These are phyloP conservation scores for Casaregolazyma lundiana DNA, from an alignment of 1,139 yeast species.

Conservation along the genomic window DNA sequence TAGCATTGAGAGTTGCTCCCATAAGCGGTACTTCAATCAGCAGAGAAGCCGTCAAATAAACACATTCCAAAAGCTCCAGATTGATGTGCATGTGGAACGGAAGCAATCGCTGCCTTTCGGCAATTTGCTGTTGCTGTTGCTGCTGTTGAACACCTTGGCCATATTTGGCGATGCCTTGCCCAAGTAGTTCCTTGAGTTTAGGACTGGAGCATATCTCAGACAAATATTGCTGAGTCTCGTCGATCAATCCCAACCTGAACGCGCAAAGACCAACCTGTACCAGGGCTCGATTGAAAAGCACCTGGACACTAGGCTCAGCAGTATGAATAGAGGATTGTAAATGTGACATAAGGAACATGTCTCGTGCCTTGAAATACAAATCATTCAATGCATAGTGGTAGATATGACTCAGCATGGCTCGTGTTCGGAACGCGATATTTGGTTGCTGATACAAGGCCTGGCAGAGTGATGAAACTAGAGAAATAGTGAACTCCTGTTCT, in stretches of 20 bases:
- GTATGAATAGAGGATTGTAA: constrained; percentile 76
- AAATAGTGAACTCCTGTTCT: constrained; percentile 41
- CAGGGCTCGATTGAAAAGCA: constrained; percentile 88
- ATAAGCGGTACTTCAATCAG: constrained; percentile 88
- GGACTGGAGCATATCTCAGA: constrained; percentile 85
- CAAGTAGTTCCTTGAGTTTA: constrained; percentile 86
- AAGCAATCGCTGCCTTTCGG: constrained; percentile 74
- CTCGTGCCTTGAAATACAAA: constrained; percentile 79
- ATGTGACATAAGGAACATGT: constrained; percentile 79
- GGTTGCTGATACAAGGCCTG: constrained; percentile 61
- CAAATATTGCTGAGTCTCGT: constrained; percentile 82
- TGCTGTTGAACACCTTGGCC: constrained; percentile 34
- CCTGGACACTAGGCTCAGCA: constrained; percentile 83
- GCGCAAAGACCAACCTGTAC: constrained; percentile 96
- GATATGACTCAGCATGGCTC: constrained; percentile 79
- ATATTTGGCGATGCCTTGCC: constrained; percentile 82
- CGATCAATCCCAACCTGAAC: constrained; percentile 81
- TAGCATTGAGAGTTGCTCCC: constrained; percentile 49
- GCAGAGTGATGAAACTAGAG: constrained; percentile 61
- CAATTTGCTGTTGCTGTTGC: constrained; percentile 25
- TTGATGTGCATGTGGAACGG: constrained; percentile 99
- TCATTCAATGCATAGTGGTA: constrained; percentile 90
- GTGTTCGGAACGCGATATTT: constrained; percentile 66
- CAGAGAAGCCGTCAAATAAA: constrained; percentile 84
- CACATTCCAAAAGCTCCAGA: constrained; percentile 90